phyloP scores from a whole-genome alignment of 2,329 filamentous ascomycete species.

The Alternaria sp. region DNA sequence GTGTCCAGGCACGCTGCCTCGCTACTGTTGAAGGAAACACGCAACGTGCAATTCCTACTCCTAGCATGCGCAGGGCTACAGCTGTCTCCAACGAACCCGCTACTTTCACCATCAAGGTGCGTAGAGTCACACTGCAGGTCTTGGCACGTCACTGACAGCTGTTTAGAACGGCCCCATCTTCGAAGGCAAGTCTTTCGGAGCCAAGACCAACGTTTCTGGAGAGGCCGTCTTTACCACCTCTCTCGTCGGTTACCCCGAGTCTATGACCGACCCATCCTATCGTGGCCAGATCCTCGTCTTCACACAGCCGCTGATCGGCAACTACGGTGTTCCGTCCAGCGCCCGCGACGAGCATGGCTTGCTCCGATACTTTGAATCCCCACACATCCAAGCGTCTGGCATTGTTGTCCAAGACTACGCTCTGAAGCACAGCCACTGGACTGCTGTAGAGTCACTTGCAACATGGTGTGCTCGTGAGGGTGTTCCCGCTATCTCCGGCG shows the following conservation, averaged over 20 bases:
- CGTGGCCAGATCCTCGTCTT: slow-evolving; percentile 95
- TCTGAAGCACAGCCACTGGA: slow-evolving; percentile 97
- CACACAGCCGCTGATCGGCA: slow-evolving; percentile 96
- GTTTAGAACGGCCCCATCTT: slow-evolving; percentile 89
- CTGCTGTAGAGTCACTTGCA: slow-evolving; percentile 89
- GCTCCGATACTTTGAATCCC: slow-evolving; percentile 97
- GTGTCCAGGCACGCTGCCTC: slow-evolving; percentile 61
- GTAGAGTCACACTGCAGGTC: slow-evolving; percentile 40
- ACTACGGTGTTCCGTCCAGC: slow-evolving; percentile 93
- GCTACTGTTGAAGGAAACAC: slow-evolving; percentile 75
- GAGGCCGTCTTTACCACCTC: slow-evolving; percentile 99
- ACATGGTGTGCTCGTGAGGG: slow-evolving; percentile 97
- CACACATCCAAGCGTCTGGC: slow-evolving; percentile 94
- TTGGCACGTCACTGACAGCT: slow-evolving; percentile 45
- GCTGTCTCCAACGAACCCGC: slow-evolving; percentile 78
- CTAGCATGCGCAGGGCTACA: slow-evolving; percentile 65
- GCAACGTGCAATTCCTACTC: slow-evolving; percentile 71
- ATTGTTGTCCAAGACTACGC: slow-evolving; percentile 96
- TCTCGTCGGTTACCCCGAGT: slow-evolving; percentile 97
- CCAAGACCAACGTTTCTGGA: slow-evolving; percentile 94
- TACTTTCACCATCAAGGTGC: slow-evolving; percentile 91
- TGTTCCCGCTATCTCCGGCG: slow-evolving; percentile 93
- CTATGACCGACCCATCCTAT: slow-evolving; percentile 73
- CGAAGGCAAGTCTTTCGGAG: slow-evolving; percentile 94
- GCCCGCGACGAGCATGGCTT: slow-evolving; percentile 87